Percentiles rank a stretch among this genome's conserved stretches.
These are phyloP conservation scores for Beauveria sp. DNA, from an alignment of 2,329 filamentous ascomycete genomes.

Conservation along the genomic window DNA sequence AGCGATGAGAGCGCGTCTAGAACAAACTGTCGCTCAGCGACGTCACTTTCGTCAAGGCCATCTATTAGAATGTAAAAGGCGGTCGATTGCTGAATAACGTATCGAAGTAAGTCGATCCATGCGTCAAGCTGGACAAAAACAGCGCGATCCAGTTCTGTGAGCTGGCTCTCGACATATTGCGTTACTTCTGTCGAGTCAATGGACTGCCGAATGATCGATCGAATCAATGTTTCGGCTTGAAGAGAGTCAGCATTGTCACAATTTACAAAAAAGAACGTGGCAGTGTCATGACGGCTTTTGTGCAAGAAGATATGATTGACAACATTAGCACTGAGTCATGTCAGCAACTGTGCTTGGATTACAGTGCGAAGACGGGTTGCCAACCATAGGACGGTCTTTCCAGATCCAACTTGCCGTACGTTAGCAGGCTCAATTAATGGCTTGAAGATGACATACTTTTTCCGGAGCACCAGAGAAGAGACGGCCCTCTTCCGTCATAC, in stretches of 20 bases:
- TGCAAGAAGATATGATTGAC: not conserved
- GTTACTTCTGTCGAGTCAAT: not conserved
- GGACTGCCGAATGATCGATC: not conserved
- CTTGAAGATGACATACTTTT: not conserved
- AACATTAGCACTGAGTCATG: not conserved
- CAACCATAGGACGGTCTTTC: not conserved
- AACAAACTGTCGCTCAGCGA: not conserved
- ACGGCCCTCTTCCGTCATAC: not conserved
- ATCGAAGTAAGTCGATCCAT: not conserved
- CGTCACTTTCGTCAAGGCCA: not conserved
- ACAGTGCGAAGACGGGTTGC: not conserved
- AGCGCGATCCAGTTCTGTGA: not conserved
- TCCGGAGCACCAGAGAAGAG: not conserved
- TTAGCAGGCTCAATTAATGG: not conserved
- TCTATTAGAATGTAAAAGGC: not conserved
- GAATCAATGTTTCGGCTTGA: not conserved
- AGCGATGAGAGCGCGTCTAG: not conserved
- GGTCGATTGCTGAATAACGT: not conserved
- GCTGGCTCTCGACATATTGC: not conserved
- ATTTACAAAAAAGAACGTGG: not conserved
- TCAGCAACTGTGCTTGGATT: not conserved
- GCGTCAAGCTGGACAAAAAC: not conserved
- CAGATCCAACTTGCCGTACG: not conserved
- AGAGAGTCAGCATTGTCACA: not conserved
- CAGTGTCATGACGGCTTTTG: not conserved